These are phyloP conservation scores for Xerocomellus amylosporus DNA, from an alignment of 768 basidiomycete species.

Conservation along the genomic window DNA sequence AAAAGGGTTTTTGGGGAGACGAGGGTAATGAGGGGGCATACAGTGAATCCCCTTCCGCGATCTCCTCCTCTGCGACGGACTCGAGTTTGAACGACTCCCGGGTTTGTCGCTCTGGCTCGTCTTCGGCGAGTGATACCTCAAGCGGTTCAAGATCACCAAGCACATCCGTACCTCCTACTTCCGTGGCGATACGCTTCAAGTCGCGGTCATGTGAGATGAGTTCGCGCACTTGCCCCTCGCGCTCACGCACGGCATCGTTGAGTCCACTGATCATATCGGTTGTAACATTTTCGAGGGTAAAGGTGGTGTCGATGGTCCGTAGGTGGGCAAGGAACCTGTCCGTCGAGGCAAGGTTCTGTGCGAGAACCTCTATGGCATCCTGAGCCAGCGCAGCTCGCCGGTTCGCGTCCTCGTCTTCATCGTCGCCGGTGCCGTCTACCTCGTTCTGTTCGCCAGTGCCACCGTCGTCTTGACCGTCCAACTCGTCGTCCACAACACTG, in stretches of 20 bases:
- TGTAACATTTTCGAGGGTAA: slow-evolving; percentile 62
- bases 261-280: slow-evolving; percentile 74
- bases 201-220: slow-evolving; percentile 76
- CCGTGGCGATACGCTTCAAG: slow-evolving; percentile 70
- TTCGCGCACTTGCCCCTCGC: slow-evolving; percentile 80
- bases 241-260: slow-evolving; percentile 70
- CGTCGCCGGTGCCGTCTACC: slow-evolving; percentile 18
- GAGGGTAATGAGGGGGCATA: slow-evolving; percentile 40
- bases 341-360: slow-evolving; percentile 72
- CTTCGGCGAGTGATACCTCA: slow-evolving; percentile 35
- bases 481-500: slow-evolving; percentile 19
- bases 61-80: slow-evolving; percentile 39
- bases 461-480: slow-evolving; percentile 10
- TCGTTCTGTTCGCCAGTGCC: slow-evolving; percentile 12
- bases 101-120: slow-evolving; percentile 27
- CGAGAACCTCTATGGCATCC: slow-evolving; percentile 72
- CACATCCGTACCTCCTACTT: slow-evolving; percentile 74
- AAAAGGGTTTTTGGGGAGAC: slow-evolving; percentile 59
- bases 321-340: slow-evolving; percentile 75
- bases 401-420: slow-evolving; percentile 28
- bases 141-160: slow-evolving; percentile 69
- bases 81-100: slow-evolving; percentile 32
- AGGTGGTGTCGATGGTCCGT: slow-evolving; percentile 57
- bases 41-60: slow-evolving; percentile 41
- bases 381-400: slow-evolving; percentile 28